Percentiles rank a stretch among this genome's conserved stretches.
phyloP scores from a whole-genome alignment of 345 rosid species.

The Dipteronia sinensis region DNA sequence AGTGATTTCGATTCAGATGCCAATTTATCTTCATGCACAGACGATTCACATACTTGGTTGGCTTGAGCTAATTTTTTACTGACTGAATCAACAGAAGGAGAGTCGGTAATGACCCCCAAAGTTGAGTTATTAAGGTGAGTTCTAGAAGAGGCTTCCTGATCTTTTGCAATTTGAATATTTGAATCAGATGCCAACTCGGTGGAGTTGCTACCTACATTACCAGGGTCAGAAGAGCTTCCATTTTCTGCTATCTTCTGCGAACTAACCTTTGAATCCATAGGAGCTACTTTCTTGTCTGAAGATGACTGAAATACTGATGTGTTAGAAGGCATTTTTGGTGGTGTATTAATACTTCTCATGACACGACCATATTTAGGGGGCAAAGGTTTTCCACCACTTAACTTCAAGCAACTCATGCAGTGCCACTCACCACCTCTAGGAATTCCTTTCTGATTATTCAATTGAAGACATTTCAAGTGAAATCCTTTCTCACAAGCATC shows the following conservation, averaged over 20 bases:
- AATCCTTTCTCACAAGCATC: constrained; percentile 94
- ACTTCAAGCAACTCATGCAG: constrained; percentile 71
- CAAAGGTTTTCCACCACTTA: constrained; percentile 78
- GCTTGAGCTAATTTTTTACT: constrained; percentile 30
- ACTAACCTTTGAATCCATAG: constrained; percentile 42
- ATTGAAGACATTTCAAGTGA: constrained; percentile 80
- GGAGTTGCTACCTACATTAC: constrained; percentile 25
- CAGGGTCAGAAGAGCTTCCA: constrained; percentile 43
- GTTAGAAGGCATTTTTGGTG: constrained; percentile 55
- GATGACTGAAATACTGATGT: constrained; percentile 47
- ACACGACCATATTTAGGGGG: constrained; percentile 92
- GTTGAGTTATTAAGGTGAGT: constrained; percentile 24
- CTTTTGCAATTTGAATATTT: constrained; percentile 30
- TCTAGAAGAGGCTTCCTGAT: constrained; percentile 31
- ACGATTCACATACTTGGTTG: constrained; percentile 33
- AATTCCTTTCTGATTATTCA: constrained; percentile 61
- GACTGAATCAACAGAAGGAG: constrained; percentile 28
- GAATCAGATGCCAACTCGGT: constrained; percentile 33
- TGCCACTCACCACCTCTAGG: constrained; percentile 92
- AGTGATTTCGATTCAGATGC: constrained; percentile 28
- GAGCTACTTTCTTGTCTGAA: constrained; percentile 55
- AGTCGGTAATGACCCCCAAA: constrained; percentile 24
- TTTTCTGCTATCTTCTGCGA: constrained; percentile 46
- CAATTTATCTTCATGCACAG: constrained; percentile 20
- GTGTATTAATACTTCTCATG: constrained; percentile 51